Conservation (phyloP, 2,329 filamentous ascomycete genomes). For the Lachnellula suecica region DNA sequence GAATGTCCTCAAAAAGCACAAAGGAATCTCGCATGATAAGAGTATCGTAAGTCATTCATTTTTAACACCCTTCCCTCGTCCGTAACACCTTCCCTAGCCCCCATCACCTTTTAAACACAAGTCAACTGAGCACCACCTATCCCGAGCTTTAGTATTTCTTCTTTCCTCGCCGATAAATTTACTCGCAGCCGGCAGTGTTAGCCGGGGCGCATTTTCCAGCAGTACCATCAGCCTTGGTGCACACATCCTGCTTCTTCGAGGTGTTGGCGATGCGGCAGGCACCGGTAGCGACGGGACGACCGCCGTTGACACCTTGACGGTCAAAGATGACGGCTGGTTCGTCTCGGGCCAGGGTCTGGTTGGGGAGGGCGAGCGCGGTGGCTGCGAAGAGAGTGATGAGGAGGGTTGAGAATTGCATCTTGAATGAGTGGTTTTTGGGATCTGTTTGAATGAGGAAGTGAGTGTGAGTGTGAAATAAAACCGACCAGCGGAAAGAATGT, state of each 20-base stretch:
- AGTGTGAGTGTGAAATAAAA: not conserved
- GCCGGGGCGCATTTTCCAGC: slow-evolving; percentile 3
- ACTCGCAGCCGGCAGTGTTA: slow-evolving; percentile 10
- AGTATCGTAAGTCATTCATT: no score
- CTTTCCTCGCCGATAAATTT: not conserved
- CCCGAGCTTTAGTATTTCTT: not conserved
- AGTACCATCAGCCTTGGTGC: slow-evolving; percentile 2
- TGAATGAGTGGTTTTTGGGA: not conserved
- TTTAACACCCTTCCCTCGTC: no score
- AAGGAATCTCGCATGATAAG: no score
- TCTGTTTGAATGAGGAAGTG: not conserved
- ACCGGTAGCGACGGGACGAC: slow-evolving; percentile 6
- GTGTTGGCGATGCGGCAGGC: slow-evolving; percentile 11
- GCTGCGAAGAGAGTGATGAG: slow-evolving; percentile 2
- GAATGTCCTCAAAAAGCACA: no score
- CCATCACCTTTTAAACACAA: no score
- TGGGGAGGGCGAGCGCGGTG: not conserved
- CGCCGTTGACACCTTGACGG: slow-evolving; percentile 7
- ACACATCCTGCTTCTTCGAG: slow-evolving; percentile 12
- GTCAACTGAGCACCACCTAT: no score
- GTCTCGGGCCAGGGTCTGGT: not conserved
- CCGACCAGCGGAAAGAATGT: slow-evolving; percentile 12
- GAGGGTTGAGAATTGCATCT: slow-evolving; percentile 4
- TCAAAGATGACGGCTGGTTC: no score
- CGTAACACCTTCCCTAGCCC: no score